A percentile compares a stretch with the other conserved stretches of the same genome.
Conservation (phyloP, 805 yeast species). For the Starmerella potacharoeniae region DNA sequence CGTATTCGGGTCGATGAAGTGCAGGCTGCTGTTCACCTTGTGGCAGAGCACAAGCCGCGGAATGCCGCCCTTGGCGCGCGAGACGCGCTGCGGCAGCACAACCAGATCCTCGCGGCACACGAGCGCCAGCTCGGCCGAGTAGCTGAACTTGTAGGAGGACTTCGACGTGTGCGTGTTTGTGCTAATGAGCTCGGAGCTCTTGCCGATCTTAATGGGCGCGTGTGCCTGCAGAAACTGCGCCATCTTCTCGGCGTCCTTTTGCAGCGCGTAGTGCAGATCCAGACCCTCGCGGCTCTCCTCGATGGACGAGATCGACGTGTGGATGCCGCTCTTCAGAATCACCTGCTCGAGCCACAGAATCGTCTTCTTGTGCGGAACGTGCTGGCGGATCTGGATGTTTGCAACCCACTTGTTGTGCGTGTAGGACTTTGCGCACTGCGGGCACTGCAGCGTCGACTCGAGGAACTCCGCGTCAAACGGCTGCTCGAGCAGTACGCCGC, state of each 20-base stretch:
- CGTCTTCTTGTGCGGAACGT: constrained; percentile 93
- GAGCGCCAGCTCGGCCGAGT: constrained; percentile 88
- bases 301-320: constrained; percentile 83
- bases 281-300: constrained; percentile 89
- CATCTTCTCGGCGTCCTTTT: constrained; percentile 89
- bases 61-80: constrained; percentile 71
- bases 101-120: constrained; percentile 95
- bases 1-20: constrained; percentile 76
- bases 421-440: constrained; percentile 95
- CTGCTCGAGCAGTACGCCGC: constrained; percentile 85
- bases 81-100: constrained; percentile 77
- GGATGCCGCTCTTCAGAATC: constrained; percentile 85
- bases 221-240: constrained; percentile 76
- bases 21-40: constrained; percentile 69
- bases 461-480: constrained; percentile 87
- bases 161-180: constrained; percentile 87
- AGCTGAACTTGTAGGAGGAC: constrained; percentile 79
- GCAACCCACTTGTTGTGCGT: constrained; percentile 98
- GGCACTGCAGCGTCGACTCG: constrained; percentile 92
- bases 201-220: constrained; percentile 71
- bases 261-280: constrained; percentile 81
- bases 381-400: constrained; percentile 92
- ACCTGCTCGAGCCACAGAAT: constrained; percentile 91
- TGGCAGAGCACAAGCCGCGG: constrained; percentile 75
- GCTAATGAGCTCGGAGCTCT: constrained; percentile 82